Evolutionary conservation across 2,329 filamentous ascomycete species (phyloP).

Genomic region (Metarhizium sp.): DNA sequence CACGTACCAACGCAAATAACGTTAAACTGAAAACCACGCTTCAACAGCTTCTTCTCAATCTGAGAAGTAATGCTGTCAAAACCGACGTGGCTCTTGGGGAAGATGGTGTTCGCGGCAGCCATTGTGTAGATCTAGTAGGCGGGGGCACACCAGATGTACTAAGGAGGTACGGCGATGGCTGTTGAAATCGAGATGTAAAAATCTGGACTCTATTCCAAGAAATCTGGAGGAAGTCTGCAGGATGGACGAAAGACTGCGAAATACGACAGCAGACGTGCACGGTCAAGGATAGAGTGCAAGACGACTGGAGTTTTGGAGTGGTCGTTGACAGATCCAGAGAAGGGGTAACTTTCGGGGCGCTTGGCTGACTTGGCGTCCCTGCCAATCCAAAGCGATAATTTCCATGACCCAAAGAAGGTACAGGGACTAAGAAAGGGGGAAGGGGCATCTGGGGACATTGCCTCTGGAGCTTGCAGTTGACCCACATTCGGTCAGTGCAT

Average conservation of each 20-base stretch:
- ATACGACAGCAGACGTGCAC: constrained; percentile 5
- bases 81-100: constrained; percentile 96
- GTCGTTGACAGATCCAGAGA: constrained; percentile 8
- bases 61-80: constrained; percentile 99
- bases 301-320: constrained; percentile 4
- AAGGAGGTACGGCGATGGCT: constrained; percentile 8
- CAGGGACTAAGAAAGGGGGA: constrained; percentile 35
- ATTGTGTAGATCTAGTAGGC: constrained; percentile 46
- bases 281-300: constrained; percentile 3
- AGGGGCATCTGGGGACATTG: constrained; percentile 18
- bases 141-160: not conserved
- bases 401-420: constrained; percentile 28
- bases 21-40: constrained; percentile 99
- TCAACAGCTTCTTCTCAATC: constrained; percentile 98
- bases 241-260: constrained; percentile 15
- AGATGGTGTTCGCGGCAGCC: constrained; percentile 63
- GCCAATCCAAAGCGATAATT: constrained; percentile 39
- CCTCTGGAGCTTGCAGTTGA: constrained; percentile 21
- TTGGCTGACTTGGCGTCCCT: constrained; percentile 15
- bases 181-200: constrained; percentile 15
- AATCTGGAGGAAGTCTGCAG: constrained; percentile 12
- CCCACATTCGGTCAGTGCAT: constrained; percentile 16
- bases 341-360: constrained; percentile 31
- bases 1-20: constrained; percentile 96
- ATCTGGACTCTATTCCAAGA: constrained; percentile 25